Conservation (phyloP, 2,329 filamentous ascomycete genomes). For the Aspergillus sojae region DNA sequence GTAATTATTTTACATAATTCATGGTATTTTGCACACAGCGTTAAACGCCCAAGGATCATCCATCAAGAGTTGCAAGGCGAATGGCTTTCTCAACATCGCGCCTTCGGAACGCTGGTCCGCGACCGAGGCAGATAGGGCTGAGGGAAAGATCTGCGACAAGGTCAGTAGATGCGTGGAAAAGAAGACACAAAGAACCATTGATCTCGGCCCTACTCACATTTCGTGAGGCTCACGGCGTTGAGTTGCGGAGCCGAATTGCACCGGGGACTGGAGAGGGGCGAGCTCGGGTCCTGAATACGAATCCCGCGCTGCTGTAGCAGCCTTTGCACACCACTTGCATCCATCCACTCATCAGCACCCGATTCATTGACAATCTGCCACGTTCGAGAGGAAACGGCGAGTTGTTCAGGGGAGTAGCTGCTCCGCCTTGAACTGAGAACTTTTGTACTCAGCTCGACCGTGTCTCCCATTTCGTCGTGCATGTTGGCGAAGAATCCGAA, state of each 20-base stretch:
- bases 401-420: conserved; percentile 13
- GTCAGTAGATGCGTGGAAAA: conserved; percentile 12
- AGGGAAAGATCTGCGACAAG: conserved; percentile 19
- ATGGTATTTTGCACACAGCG: not conserved
- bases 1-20: not conserved
- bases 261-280: conserved; percentile 9
- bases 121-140: conserved; percentile 24
- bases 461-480: conserved; percentile 19
- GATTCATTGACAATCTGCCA: conserved; percentile 23
- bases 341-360: conserved; percentile 22
- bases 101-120: conserved; percentile 25
- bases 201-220: conserved; percentile 19
- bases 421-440: conserved; percentile 20
- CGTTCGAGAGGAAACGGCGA: conserved; percentile 14
- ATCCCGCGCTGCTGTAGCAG: conserved; percentile 22
- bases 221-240: conserved; percentile 19
- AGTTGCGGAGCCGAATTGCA: conserved; percentile 15
- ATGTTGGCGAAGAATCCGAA: conserved; percentile 2
- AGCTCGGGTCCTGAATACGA: conserved; percentile 15
- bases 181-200: not conserved
- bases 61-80: conserved; percentile 17
- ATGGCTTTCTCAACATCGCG: conserved; percentile 26
- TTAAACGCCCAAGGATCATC: conserved; percentile 15
- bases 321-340: conserved; percentile 28
- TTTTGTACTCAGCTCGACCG: conserved; percentile 18